Percentiles rank a stretch among this genome's conserved stretches.
phyloP scores from a whole-genome alignment of 2,329 filamentous ascomycete genomes.

The Epichloe baconii region DNA sequence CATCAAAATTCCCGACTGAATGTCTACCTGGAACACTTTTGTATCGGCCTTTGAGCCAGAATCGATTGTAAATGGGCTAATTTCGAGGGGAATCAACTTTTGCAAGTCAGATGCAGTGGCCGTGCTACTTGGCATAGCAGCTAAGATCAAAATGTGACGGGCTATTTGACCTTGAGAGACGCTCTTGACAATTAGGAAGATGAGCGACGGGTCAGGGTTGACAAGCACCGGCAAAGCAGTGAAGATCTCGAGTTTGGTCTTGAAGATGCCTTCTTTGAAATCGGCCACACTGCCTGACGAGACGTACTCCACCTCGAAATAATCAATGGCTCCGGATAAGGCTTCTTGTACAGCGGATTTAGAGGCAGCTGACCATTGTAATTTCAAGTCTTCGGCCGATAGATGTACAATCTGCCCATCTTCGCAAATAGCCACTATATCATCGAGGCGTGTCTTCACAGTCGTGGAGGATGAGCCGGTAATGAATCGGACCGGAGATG shows the following conservation, averaged over 20 bases:
- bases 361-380: conserved; percentile 23
- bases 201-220: conserved; percentile 34
- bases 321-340: conserved; percentile 18
- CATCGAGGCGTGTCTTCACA: conserved; percentile 15
- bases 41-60: conserved; percentile 7
- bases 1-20: conserved; percentile 49
- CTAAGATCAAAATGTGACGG: conserved; percentile 21
- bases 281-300: conserved; percentile 33
- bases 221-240: conserved; percentile 36
- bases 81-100: conserved; percentile 26
- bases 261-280: conserved; percentile 41
- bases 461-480: conserved; percentile 17
- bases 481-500: conserved; percentile 23
- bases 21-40: conserved; percentile 42
- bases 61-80: conserved; percentile 22
- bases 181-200: conserved; percentile 36
- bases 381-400: conserved; percentile 35
- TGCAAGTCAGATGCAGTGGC: conserved; percentile 17
- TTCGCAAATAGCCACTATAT: conserved; percentile 42
- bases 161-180: conserved; percentile 16
- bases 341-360: conserved; percentile 23
- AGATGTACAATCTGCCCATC: conserved; percentile 50
- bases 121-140: conserved; percentile 15
- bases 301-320: conserved; percentile 36
- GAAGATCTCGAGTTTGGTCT: conserved; percentile 38